These are phyloP conservation scores for Limnanthes douglasii DNA, from an alignment of 345 rosid genomes.

Conservation along the genomic window DNA sequence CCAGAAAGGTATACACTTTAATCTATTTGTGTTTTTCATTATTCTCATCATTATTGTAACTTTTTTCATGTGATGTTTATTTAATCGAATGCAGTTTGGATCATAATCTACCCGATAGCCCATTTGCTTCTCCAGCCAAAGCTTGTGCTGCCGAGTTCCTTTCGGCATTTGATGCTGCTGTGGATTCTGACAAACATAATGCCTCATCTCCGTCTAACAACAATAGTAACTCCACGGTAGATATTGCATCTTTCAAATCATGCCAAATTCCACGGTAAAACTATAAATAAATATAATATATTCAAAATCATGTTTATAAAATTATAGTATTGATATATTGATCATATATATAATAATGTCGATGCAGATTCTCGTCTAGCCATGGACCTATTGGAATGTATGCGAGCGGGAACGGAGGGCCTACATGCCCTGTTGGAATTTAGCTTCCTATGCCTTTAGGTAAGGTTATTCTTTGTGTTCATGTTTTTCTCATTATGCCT, in stretches of 20 bases:
- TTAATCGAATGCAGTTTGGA: conserved; percentile 27
- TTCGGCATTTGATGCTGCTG: conserved; percentile 12
- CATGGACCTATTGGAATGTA: conserved; percentile 50
- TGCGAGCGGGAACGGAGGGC: conserved; percentile 39
- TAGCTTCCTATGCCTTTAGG: conserved; percentile 22
- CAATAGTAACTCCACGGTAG: conserved; percentile 23
- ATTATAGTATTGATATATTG: background rate
- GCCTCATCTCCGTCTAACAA: conserved; percentile 16
- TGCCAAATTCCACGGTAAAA: conserved; percentile 52
- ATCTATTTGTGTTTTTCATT: background rate
- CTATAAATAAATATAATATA: background rate
- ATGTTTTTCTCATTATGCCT: background rate
- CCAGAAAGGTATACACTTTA: conserved; percentile 18
- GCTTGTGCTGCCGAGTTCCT: conserved; percentile 11
- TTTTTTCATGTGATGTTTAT: background rate
- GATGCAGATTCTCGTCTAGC: conserved; percentile 40
- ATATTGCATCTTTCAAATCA: conserved; percentile 42
- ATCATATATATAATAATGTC: background rate
- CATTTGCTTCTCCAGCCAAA: conserved; percentile 44
- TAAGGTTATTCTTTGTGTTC: conserved; percentile 2
- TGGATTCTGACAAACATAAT: conserved; percentile 12
- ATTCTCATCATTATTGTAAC: background rate
- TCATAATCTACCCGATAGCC: conserved; percentile 64
- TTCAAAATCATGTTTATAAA: background rate
- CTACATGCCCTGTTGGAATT: conserved; percentile 60